Percentiles rank a stretch among this genome's conserved stretches.
These are phyloP conservation scores for Tulasnella sp. DNA, from an alignment of 768 basidiomycete species.

Conservation along the genomic window DNA sequence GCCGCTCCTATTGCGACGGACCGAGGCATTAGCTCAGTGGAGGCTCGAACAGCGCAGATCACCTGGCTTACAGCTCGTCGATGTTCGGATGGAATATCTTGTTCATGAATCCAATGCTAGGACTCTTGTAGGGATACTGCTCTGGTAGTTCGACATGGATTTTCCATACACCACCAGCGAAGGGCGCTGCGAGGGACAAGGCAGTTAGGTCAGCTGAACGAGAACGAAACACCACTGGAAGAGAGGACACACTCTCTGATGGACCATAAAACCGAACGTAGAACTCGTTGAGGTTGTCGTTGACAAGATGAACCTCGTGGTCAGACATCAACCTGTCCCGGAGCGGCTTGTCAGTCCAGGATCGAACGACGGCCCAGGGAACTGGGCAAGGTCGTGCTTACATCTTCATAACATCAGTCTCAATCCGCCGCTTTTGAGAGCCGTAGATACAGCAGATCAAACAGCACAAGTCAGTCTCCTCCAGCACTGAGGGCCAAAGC, in stretches of 20 bases:
- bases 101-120: conserved; percentile 99
- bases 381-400: conserved; percentile 29
- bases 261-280: conserved; percentile 94
- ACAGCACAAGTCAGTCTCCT: not conserved
- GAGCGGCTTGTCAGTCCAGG: conserved; percentile 8
- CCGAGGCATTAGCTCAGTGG: conserved; percentile 2
- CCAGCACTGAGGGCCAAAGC: not conserved
- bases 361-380: not conserved
- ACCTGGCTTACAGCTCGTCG: conserved; percentile 75
- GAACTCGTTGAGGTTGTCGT: conserved; percentile 99
- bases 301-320: conserved; percentile 93
- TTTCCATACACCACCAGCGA: conserved; percentile 98
- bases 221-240: not conserved
- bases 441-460: conserved; percentile 33
- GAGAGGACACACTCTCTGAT: conserved; percentile 60
- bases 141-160: conserved; percentile 98
- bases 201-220: not conserved
- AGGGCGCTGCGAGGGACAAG: conserved; percentile 47
- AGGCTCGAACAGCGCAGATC: conserved; percentile 9
- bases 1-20: conserved; percentile 54
- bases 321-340: conserved; percentile 84
- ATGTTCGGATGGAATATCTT: conserved; percentile 99
- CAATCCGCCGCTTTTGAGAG: conserved; percentile 87
- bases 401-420: conserved; percentile 99
- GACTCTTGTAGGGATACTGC: conserved; percentile 98